Evolutionary conservation across 2,329 filamentous ascomycete species (phyloP), one percentile per base, ranked within the genome.

Genomic region (Rhynchosporium agropyri): DNA sequence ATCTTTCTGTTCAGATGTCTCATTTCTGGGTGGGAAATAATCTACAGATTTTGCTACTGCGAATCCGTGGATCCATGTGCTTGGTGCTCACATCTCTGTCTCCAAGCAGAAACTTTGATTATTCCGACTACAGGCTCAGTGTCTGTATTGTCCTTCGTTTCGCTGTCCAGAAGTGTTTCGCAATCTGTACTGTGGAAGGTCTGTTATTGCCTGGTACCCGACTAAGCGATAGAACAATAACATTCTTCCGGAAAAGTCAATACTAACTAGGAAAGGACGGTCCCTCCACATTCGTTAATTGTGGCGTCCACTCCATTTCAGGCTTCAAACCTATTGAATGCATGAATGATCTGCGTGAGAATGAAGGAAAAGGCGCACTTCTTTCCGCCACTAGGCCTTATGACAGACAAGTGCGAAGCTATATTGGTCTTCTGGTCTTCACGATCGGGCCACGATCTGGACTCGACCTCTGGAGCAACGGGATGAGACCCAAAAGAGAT

Each of bases 151-250:
- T 63, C 64, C 26, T 77, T 75, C 7, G 20, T 8, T n/a, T n/a
- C 20, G 12, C 28, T 45, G 31, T 26, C 45, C 13, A 45, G 26
- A 45, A 57, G 4, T 15, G 7, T 43, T 31, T 20, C 29, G 13
- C 20, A 33, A 36, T 26, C 31, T 15, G 8, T 20, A 20, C 20
- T 20, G 20, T 20, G 20, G 9, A 9, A 33, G 9, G 36, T 8
- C 7, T 7, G 31, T 4, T 10, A 7, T 1, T 46, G 43, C 38
- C 26, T 57, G 43, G 4, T 67, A 43, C 66, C 63, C 9, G 74
- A 74, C 79, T 79, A 83, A 68, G 77, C 81, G n/a, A 84, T 67
- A 50, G 80, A 76, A 42, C 78, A 79, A 13, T 83, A 81, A 72
- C 83, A 84, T 2, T 69, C 28, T 69, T 65, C 71, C 83, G 84